Evolutionary conservation across 2,329 filamentous ascomycete species (phyloP), one percentile per base, ranked within the genome.

Genomic region (Hymenoscyphus repandus): DNA sequence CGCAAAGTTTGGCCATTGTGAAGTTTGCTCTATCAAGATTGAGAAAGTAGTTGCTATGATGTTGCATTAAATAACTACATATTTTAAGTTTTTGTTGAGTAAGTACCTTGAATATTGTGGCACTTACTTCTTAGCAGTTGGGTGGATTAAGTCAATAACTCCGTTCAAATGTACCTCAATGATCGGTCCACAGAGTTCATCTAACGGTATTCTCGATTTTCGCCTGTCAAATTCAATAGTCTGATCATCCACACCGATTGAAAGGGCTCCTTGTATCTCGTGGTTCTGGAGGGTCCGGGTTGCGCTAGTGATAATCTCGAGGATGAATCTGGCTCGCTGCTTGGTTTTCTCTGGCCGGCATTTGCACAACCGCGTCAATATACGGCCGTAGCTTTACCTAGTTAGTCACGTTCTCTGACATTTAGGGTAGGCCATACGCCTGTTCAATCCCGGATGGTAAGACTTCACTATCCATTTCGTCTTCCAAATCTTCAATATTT

Each of bases 241-340:
- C 17, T 41, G 34, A 6, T 30, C 34, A 9, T 48, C 34, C 13
- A 41, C 9, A 39, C 18, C 6, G 12, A 48, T 48, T 6, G 45
- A 30, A 39, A 48, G 27, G 12, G 45, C 45, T 39, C 34, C 45
- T 33, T 48, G 45, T 31, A 48, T 48, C 18, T 48, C 45, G 15
- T 41, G 45, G 12, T 9, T 31, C 6, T 48, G n/a, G 6, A 48
- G 38, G 4, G 45, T 7, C 27, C 45, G 34, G 6, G 6, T 7
- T 32, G 45, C 17, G 13, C 18, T 40, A 27, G n/a, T 41, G 17
- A 48, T 33, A 12, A 39, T 4, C 6, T 10, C 27, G 5, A 48
- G 34, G 13, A 48, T 18, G 30, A 48, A 18, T 12, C 17, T 48
- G 18, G 34, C 45, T 27, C 45, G 12, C 20, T 48, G 36, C 36